These are phyloP conservation scores for Microsporum audouinii DNA, from an alignment of 2,329 filamentous ascomycete species.

Conservation along the genomic window DNA sequence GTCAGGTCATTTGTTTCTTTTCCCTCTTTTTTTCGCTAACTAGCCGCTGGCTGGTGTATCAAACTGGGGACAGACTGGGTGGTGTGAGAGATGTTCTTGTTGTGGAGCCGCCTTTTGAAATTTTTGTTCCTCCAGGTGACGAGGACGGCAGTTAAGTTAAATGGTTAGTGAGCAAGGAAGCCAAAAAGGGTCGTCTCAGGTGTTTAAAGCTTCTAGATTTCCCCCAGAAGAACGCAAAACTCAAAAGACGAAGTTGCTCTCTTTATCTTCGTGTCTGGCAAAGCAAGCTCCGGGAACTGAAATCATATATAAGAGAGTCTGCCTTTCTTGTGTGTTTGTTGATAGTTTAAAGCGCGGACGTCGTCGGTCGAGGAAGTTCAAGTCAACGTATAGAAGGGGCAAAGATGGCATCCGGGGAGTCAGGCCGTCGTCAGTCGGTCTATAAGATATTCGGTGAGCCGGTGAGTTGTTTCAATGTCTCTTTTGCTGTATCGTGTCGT, in stretches of 20 bases:
- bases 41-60: background rate
- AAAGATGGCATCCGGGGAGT: constrained; percentile 23
- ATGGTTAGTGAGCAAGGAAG: no score
- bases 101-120: background rate
- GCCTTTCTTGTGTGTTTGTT: background rate
- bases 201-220: background rate
- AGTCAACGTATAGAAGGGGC: background rate
- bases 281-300: no score
- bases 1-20: background rate
- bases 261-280: no score
- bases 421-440: constrained; percentile 22
- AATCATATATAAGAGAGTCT: background rate
- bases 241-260: background rate
- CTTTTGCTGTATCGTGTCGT: background rate
- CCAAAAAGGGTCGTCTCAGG: no score
- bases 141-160: background rate
- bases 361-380: background rate
- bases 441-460: constrained; percentile 28
- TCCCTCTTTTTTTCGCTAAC: background rate
- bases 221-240: background rate
- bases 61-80: no score
- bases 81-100: no score
- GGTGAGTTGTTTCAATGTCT: constrained; percentile 22
- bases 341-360: background rate
- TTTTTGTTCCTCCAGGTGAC: constrained; percentile 2